phyloP scores from a whole-genome alignment of 768 basidiomycete genomes.

The Inosperma sp. region DNA sequence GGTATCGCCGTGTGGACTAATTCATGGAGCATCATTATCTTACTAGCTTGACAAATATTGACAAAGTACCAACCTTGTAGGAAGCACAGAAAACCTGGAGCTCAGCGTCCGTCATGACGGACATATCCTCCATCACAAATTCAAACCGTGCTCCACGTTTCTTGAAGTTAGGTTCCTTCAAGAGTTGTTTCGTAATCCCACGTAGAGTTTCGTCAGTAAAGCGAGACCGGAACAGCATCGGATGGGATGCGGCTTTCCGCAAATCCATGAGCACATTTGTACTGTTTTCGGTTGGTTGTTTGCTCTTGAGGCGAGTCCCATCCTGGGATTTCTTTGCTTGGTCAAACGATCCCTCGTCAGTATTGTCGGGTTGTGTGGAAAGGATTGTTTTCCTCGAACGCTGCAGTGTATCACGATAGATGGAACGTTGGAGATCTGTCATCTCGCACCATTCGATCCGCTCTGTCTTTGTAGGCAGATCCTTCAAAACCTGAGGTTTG shows the following conservation, averaged over 20 bases:
- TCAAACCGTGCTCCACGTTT: conserved; percentile 75
- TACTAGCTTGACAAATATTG: not conserved
- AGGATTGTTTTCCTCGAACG: conserved; percentile 79
- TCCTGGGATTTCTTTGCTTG: conserved; percentile 42
- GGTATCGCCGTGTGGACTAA: conserved; percentile 68
- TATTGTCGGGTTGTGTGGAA: conserved; percentile 36
- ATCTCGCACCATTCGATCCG: conserved; percentile 94
- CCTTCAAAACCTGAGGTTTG: conserved; percentile 69
- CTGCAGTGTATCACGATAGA: conserved; percentile 83
- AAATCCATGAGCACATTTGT: conserved; percentile 97
- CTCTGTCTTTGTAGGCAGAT: conserved; percentile 89
- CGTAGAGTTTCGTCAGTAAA: conserved; percentile 76
- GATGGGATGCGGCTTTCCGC: conserved; percentile 93
- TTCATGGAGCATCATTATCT: conserved; percentile 1
- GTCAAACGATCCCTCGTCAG: conserved; percentile 26
- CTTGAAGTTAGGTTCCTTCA: conserved; percentile 91
- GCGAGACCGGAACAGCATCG: conserved; percentile 86
- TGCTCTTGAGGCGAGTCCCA: conserved; percentile 50
- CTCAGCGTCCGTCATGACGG: conserved; percentile 97
- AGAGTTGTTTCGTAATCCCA: conserved; percentile 70
- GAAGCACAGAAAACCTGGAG: conserved; percentile 79
- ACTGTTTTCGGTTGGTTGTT: conserved; percentile 72
- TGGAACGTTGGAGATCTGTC: conserved; percentile 73
- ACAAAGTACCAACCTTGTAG: conserved; percentile 70
- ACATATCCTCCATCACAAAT: conserved; percentile 94